Evolutionary conservation across 1,139 yeast genomes (phyloP).

Genomic region (Debaryomyces nepalensis): DNA sequence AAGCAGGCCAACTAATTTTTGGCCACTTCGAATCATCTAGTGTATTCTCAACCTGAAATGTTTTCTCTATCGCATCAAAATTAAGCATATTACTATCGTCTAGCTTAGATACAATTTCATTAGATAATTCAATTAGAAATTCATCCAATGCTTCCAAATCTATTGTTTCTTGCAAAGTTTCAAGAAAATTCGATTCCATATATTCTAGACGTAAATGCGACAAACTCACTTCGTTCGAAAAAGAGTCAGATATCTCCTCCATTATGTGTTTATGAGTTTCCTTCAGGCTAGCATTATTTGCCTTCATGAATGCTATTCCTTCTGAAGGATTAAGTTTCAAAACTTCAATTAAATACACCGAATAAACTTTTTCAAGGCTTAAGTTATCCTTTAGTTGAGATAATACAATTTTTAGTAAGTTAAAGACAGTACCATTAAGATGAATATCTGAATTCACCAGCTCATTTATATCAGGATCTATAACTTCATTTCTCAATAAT

Average conservation of each 20-base stretch:
- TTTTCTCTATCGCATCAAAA: slow-evolving; percentile 30
- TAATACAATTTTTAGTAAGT: slow-evolving; percentile 21
- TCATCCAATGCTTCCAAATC: slow-evolving; percentile 22
- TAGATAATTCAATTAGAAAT: slow-evolving; percentile 17
- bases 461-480: slow-evolving; percentile 5
- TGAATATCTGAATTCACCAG: background rate
- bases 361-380: slow-evolving; percentile 29
- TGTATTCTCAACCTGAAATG: slow-evolving; percentile 37
- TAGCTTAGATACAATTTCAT: slow-evolving; percentile 19
- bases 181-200: slow-evolving; percentile 36
- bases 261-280: slow-evolving; percentile 37
- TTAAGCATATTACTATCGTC: slow-evolving; percentile 28
- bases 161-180: slow-evolving; percentile 18
- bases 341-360: slow-evolving; percentile 34
- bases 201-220: slow-evolving; percentile 36
- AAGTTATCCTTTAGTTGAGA: slow-evolving; percentile 22
- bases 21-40: slow-evolving; percentile 41
- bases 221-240: slow-evolving; percentile 29
- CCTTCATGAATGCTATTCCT: slow-evolving; percentile 38
- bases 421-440: slow-evolving; percentile 4
- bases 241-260: slow-evolving; percentile 31
- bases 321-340: slow-evolving; percentile 32
- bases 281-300: slow-evolving; percentile 31
- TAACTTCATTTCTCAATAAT: slow-evolving; percentile 17
- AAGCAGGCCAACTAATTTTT: slow-evolving; percentile 44